Percentiles rank a stretch among this genome's conserved stretches.
These are phyloP conservation scores for Delitschia confertaspora DNA, from an alignment of 495 filamentous ascomycete species.

Conservation along the genomic window DNA sequence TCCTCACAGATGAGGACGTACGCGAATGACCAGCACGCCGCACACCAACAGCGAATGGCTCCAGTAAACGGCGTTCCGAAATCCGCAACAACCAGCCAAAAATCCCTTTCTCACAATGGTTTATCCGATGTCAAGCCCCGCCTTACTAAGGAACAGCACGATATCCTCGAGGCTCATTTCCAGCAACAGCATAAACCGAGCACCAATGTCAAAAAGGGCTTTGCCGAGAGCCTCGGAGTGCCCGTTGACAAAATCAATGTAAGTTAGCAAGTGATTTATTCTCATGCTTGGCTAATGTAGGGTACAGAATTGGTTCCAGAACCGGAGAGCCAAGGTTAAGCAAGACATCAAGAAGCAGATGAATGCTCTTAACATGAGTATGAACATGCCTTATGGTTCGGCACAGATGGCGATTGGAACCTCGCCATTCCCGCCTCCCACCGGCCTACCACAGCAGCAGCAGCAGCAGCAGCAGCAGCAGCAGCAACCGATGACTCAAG, in stretches of 20 bases:
- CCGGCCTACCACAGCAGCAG: too few relatives aligned
- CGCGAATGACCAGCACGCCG: conserved; percentile 5
- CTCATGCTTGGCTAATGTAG: conserved; percentile 11
- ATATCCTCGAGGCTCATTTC: conserved; percentile 36
- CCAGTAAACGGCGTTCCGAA: background rate
- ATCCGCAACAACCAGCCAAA: background rate
- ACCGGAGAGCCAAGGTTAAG: conserved; percentile 38
- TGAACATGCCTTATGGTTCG: conserved; percentile 18
- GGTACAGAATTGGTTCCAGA: conserved; percentile 40
- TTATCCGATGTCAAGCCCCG: conserved; percentile 37
- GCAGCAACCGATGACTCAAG: conserved; percentile 10
- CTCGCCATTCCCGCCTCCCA: conserved; percentile 12
- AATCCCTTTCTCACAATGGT: conserved; percentile 15
- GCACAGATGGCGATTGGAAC: conserved; percentile 15
- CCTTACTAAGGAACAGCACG: conserved; percentile 39
- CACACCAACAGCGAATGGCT: conserved; percentile 9
- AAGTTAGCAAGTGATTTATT: too few relatives aligned
- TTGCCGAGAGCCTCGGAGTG: conserved; percentile 33
- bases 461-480: conserved; percentile 11
- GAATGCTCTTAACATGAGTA: conserved; percentile 24
- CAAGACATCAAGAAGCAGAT: conserved; percentile 37
- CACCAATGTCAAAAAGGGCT: conserved; percentile 36
- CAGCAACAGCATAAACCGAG: conserved; percentile 34
- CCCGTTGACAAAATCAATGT: conserved; percentile 40
- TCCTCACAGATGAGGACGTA: conserved; percentile 18